Conservation (phyloP, 805 yeast genomes). For the Tetrapisispora taiwanensis region DNA sequence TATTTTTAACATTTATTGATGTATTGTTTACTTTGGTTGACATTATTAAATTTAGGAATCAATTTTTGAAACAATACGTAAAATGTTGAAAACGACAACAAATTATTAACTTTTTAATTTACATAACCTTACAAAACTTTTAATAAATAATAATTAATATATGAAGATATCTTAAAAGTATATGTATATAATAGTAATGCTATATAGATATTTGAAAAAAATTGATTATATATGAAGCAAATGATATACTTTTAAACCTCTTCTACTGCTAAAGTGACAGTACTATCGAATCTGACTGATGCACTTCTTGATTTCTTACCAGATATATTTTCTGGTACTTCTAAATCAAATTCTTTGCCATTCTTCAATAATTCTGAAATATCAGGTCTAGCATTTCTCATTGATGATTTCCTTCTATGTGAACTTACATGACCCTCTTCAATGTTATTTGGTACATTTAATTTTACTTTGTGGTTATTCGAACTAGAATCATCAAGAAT, state of each 20-base stretch:
- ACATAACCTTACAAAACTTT: no score
- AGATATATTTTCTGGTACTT: slow-evolving; percentile 30
- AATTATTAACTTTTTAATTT: no score
- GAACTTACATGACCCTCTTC: background rate
- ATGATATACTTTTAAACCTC: slow-evolving; percentile 4
- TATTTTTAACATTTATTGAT: no score
- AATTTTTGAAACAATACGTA: no score
- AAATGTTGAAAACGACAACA: no score
- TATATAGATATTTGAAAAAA: no score
- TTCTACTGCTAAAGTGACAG: slow-evolving; percentile 43
- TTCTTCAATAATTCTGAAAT: slow-evolving; percentile 39
- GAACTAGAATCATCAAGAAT: background rate
- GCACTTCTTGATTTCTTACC: slow-evolving; percentile 39
- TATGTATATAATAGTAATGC: no score
- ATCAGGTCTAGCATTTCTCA: slow-evolving; percentile 29
- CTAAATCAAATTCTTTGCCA: slow-evolving; percentile 40
- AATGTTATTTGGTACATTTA: background rate
- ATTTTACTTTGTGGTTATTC: background rate
- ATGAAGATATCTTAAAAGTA: no score
- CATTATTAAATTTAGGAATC: no score
- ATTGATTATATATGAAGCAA: no score
- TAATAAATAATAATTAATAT: no score
- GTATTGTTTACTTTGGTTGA: no score
- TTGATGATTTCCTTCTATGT: slow-evolving; percentile 24
- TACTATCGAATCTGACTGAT: slow-evolving; percentile 56